phyloP scores from a whole-genome alignment of 192 early-diverging fungal species.

The Rhizophagus clarus region DNA sequence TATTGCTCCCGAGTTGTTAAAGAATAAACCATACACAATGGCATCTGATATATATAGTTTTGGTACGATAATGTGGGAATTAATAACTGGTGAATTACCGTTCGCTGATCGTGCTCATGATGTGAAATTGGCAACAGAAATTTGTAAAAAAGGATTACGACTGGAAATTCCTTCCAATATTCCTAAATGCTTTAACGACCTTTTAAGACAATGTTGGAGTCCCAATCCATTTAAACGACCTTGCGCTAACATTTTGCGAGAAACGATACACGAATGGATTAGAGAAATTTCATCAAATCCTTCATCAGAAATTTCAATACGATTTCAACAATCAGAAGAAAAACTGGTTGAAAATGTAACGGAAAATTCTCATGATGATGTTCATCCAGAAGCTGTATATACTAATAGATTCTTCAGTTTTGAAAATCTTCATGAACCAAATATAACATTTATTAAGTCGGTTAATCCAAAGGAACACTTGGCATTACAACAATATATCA shows the following conservation, averaged over 20 bases:
- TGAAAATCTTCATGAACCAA: background rate
- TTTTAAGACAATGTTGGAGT: constrained; percentile 21
- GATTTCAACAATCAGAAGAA: background rate
- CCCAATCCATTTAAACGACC: constrained; percentile 9
- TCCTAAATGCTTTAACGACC: background rate
- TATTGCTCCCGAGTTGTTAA: constrained; percentile 44
- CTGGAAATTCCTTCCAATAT: background rate
- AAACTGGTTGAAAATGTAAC: too few species aligned
- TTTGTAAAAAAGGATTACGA: constrained; percentile 12
- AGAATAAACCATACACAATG: constrained; percentile 32
- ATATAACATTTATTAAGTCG: background rate
- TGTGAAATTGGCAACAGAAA: constrained; percentile 4
- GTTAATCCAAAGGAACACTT: background rate
- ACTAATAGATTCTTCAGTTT: background rate
- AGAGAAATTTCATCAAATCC: background rate
- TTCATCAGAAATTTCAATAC: background rate
- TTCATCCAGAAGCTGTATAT: background rate
- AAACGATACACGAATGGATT: background rate
- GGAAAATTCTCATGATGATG: background rate
- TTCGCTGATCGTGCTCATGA: constrained; percentile 32
- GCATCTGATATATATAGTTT: constrained; percentile 45
- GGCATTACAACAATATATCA: background rate
- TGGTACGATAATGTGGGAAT: constrained; percentile 50
- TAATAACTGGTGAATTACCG: constrained; percentile 37
- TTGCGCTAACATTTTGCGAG: constrained; percentile 41